These are phyloP conservation scores for Sarcodon sp. DNA, from an alignment of 768 basidiomycete genomes.

Conservation along the genomic window DNA sequence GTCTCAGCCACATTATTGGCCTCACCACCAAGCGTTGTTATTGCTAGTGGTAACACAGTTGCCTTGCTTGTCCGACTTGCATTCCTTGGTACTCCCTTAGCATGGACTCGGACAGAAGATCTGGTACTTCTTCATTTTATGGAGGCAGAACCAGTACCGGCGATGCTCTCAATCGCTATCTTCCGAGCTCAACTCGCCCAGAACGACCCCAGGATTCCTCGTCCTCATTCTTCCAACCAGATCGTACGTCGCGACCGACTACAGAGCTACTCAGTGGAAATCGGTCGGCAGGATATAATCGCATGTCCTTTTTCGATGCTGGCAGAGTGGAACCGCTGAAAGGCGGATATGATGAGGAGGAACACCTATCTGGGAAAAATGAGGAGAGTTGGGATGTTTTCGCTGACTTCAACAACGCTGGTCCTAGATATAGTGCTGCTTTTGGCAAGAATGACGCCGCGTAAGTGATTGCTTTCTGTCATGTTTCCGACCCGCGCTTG, in stretches of 20 bases:
- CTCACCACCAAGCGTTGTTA: too few species aligned
- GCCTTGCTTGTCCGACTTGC: background rate
- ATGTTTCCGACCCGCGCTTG: constrained; percentile 15
- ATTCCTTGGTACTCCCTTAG: background rate
- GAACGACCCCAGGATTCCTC: constrained; percentile 49
- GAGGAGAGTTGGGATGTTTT: constrained; percentile 64
- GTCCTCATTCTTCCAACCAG: constrained; percentile 48
- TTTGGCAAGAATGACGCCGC: constrained; percentile 36
- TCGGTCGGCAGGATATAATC: constrained; percentile 63
- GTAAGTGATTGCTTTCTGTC: constrained; percentile 11
- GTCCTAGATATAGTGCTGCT: constrained; percentile 61
- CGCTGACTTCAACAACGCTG: constrained; percentile 82
- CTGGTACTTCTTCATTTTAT: constrained; percentile 72
- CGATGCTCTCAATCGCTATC: constrained; percentile 49
- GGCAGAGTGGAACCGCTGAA: constrained; percentile 71
- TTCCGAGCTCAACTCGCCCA: constrained; percentile 17
- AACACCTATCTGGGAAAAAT: constrained; percentile 14
- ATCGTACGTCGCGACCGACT: constrained; percentile 24
- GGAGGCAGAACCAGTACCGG: constrained; percentile 46
- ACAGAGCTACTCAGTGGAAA: constrained; percentile 24
- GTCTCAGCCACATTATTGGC: too few species aligned
- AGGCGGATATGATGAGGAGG: constrained; percentile 65
- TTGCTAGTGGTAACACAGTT: background rate
- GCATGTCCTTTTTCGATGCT: constrained; percentile 49
- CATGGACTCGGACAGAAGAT: constrained; percentile 74